A percentile compares a stretch with the other conserved stretches of the same genome.
Evolutionary conservation across 805 yeast species (phyloP).

Genomic region (Priceomyces medius): DNA sequence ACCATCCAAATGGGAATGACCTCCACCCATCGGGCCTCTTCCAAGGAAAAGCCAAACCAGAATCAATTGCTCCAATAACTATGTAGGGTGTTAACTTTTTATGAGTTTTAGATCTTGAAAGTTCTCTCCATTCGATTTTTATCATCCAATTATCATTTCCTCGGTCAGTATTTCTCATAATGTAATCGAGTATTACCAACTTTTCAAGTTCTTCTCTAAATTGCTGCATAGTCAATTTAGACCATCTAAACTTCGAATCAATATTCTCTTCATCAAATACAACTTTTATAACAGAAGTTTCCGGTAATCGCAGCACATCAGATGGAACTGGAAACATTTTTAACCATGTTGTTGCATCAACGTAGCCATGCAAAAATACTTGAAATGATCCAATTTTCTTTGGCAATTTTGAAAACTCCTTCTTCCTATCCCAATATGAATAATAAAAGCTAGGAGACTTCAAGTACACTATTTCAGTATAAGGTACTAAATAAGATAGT

Average conservation of each 20-base stretch:
- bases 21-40: conserved; percentile 83
- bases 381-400: conserved; percentile 68
- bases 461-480: conserved; percentile 56
- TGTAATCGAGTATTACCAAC: conserved; percentile 66
- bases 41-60: conserved; percentile 77
- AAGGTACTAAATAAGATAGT: conserved; percentile 61
- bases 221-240: conserved; percentile 43
- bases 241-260: conserved; percentile 50
- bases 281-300: conserved; percentile 19
- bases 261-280: conserved; percentile 8
- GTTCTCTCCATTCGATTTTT: conserved; percentile 44
- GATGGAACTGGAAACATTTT: conserved; percentile 54
- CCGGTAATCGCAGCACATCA: conserved; percentile 18
- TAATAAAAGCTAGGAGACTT: conserved; percentile 53
- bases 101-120: background rate
- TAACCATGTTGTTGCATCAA: conserved; percentile 62
- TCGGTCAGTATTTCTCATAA: conserved; percentile 73
- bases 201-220: conserved; percentile 66
- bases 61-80: conserved; percentile 70
- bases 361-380: conserved; percentile 55
- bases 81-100: conserved; percentile 34
- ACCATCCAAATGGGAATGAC: conserved; percentile 78
- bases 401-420: conserved; percentile 28
- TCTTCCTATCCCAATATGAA: conserved; percentile 45
- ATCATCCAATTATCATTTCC: conserved; percentile 82